Conservation (phyloP, 1,284 basidiomycete species). For the Ustilago loliicola region DNA sequence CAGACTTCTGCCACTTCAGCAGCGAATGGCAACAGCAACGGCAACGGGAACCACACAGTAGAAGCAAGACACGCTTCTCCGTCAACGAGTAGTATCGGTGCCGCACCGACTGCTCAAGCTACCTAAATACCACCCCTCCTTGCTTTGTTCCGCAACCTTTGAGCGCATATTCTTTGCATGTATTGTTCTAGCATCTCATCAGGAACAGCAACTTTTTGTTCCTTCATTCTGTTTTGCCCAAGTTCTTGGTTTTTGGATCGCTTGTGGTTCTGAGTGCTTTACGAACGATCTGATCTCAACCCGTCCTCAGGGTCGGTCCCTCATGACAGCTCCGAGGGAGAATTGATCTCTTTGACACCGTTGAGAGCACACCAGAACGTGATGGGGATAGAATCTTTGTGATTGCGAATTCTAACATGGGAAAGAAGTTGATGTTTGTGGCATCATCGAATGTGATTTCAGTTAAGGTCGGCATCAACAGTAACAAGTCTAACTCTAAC, state of each 20-base stretch:
- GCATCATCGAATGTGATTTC: neutral
- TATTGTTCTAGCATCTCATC: conserved; percentile 10
- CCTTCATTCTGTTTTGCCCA: neutral
- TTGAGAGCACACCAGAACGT: too few species aligned
- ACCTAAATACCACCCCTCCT: neutral
- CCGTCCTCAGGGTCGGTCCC: neutral
- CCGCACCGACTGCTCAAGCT: conserved; percentile 2
- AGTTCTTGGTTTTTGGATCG: neutral
- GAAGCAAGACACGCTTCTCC: conserved; percentile 8
- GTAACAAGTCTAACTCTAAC: conserved; percentile 51
- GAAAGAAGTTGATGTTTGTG: too few species aligned
- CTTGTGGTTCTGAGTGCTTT: neutral
- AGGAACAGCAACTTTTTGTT: neutral
- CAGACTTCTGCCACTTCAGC: conserved; percentile 5
- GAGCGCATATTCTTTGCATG: conserved; percentile 9
- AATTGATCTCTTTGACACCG: too few species aligned
- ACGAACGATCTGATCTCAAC: neutral
- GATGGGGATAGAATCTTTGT: neutral
- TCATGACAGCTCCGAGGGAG: too few species aligned
- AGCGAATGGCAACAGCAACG: conserved; percentile 1
- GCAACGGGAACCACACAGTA: neutral
- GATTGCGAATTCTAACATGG: neutral
- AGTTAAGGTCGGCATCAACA: conserved; percentile 27
- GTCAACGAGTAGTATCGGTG: neutral
- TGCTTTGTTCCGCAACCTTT: neutral